Conservation (phyloP, 2,329 filamentous ascomycete species). For the Calonectria naviculata region DNA sequence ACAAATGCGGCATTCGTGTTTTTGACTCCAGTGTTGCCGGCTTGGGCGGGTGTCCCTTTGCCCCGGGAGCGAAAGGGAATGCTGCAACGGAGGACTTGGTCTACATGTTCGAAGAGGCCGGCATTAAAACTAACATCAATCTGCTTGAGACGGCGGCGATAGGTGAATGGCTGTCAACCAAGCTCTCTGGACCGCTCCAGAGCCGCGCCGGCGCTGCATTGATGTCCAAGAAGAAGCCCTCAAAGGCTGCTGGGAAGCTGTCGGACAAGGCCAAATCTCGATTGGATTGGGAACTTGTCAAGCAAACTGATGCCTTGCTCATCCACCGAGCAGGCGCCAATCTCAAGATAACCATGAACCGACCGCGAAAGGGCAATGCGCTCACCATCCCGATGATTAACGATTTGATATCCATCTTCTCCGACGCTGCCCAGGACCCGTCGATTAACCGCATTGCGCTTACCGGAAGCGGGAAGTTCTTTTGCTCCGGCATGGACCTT, state of each 20-base stretch:
- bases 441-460: conserved; percentile 49
- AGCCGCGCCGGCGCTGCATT: conserved; percentile 59
- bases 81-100: conserved; percentile 17
- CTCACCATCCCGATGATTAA: conserved; percentile 50
- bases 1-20: conserved; percentile 70
- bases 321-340: conserved; percentile 44
- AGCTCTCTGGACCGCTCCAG: conserved; percentile 59
- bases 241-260: neutral
- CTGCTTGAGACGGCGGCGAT: conserved; percentile 62
- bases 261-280: neutral
- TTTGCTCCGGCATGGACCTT: conserved; percentile 56
- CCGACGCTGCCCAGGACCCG: conserved; percentile 33
- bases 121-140: conserved; percentile 58
- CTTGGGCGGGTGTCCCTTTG: conserved; percentile 20
- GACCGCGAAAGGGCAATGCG: conserved; percentile 51
- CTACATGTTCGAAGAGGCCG: conserved; percentile 16
- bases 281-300: conserved; percentile 11
- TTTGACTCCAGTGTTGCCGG: conserved; percentile 64
- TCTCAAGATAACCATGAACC: conserved; percentile 41
- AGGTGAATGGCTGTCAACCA: conserved; percentile 67
- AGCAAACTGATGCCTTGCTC: conserved; percentile 31
- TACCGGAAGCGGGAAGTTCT: conserved; percentile 47
- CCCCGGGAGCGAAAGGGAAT: conserved; percentile 21
- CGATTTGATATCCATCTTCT: conserved; percentile 43
- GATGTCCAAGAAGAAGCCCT: conserved; percentile 10